These are phyloP conservation scores for Ophiocordyceps camponoti-saundersi DNA, from an alignment of 2,329 filamentous ascomycete species.

Conservation along the genomic window DNA sequence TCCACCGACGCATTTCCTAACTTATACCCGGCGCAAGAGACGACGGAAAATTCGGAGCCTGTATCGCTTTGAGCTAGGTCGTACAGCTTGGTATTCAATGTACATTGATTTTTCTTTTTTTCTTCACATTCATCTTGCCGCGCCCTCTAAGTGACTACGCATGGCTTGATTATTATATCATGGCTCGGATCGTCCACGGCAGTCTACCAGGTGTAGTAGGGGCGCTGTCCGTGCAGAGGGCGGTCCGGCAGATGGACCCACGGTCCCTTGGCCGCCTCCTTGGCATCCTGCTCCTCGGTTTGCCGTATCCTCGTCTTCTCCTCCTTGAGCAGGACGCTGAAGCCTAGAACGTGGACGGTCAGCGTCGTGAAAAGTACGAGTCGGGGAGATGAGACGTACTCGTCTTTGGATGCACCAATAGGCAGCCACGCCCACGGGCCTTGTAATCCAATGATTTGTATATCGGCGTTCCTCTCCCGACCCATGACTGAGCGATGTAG, in stretches of 20 bases:
- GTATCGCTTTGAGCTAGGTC: constrained; percentile 6
- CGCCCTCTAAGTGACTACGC: no score
- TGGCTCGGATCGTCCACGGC: no score
- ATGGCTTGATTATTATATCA: no score
- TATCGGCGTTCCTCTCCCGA: constrained; percentile 55
- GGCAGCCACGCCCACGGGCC: constrained; percentile 54
- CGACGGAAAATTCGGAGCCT: not conserved
- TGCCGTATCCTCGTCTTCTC: constrained; percentile 77
- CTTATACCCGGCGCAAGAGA: not conserved
- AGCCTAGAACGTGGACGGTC: constrained; percentile 28
- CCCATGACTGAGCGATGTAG: constrained; percentile 89
- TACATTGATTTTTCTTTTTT: constrained; percentile 11
- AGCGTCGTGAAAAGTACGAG: not conserved
- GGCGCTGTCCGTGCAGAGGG: constrained; percentile 66
- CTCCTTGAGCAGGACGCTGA: constrained; percentile 78
- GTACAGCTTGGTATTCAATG: constrained; percentile 12
- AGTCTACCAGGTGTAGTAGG: constrained; percentile 73
- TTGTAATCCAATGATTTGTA: constrained; percentile 47
- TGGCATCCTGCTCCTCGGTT: constrained; percentile 60
- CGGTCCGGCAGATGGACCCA: constrained; percentile 84
- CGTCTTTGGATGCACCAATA: constrained; percentile 55
- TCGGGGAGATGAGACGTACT: constrained; percentile 34
- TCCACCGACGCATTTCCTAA: not conserved
- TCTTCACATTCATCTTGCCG: not conserved
- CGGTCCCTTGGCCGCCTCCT: constrained; percentile 56